These are phyloP conservation scores for Exophiala sp. DNA, from an alignment of 2,329 filamentous ascomycete species.

Conservation along the genomic window DNA sequence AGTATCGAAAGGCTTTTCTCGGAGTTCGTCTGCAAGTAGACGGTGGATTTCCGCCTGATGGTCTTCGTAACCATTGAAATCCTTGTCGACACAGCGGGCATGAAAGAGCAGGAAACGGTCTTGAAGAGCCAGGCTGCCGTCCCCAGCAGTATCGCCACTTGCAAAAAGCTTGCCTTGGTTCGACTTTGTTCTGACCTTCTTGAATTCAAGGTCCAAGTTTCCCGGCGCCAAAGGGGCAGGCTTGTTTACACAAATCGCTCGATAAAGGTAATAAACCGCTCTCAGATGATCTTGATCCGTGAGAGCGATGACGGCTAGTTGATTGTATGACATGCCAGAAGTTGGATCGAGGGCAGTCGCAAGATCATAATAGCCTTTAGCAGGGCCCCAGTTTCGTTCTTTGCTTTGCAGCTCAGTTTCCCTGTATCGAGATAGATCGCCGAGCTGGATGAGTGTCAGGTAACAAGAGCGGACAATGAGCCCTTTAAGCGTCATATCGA, in stretches of 20 bases:
- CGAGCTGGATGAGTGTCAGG: conserved; percentile 77
- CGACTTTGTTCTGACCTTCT: conserved; percentile 58
- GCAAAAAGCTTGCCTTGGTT: conserved; percentile 48
- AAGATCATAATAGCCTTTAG: conserved; percentile 78
- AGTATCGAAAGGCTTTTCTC: conserved; percentile 61
- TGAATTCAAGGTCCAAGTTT: conserved; percentile 79
- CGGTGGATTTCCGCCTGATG: conserved; percentile 81
- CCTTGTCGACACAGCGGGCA: conserved; percentile 10
- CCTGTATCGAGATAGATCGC: conserved; percentile 86
- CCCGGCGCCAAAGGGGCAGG: conserved; percentile 70
- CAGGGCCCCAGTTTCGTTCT: conserved; percentile 71
- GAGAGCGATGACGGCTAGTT: conserved; percentile 80
- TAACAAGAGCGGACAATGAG: conserved; percentile 73
- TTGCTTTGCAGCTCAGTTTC: conserved; percentile 68
- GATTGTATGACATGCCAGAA: conserved; percentile 81
- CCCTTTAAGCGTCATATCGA: conserved; percentile 50
- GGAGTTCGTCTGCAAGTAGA: conserved; percentile 69
- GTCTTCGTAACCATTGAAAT: conserved; percentile 58
- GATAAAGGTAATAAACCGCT: conserved; percentile 85
- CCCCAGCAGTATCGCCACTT: conserved; percentile 40
- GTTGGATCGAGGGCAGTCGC: conserved; percentile 74
- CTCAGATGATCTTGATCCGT: conserved; percentile 74
- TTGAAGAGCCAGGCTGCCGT: conserved; percentile 30
- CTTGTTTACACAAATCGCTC: conserved; percentile 69
- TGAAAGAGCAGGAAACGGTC: conserved; percentile 29